Evolutionary conservation across 202 grass and related monocot genomes (phyloP), one percentile per base, ranked within the genome.

Genomic region (Eragrostis tef): DNA sequence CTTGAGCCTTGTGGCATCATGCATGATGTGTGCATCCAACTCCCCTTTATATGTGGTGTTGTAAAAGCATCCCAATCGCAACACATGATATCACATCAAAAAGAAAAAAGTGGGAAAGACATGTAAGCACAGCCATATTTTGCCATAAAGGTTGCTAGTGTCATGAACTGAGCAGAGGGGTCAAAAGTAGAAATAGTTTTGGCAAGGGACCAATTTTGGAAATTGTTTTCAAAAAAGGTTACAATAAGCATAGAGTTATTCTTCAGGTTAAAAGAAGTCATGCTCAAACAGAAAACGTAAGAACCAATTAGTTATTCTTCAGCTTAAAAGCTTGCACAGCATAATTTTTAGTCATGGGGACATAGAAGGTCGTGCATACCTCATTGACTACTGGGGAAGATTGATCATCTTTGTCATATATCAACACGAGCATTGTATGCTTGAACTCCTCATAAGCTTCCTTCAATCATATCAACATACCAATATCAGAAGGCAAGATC

Each of bases 361-460:
- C n/a, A 80, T 21, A 56, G 15, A 53, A 56, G 19, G 56, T 41
- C 17, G 11, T 59, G 7, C 59, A 86, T 92, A 99, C 96, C 89
- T 99, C 96, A 54, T 90, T 83, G 46, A 84, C 78, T 21, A 99
- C 93, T 29, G 96, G 96, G 48, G 96, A 99, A 27, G 78, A 93
- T 88, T 90, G 85, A 64, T 99, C 96, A 76, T 96, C 89, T 86
- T 99, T 91, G 61, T 91, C 85, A 87, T 87, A 99, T 84, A 99
- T 90, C 62, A 99, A 92, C 13, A 92, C 91, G 65, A 99, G 87
- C 43, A 99, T 87, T 62, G 96, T 87, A 92, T 99, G 96, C 84
- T 99, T 99, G 83, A 99, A 99, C 79, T 99, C 96, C 87, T 99
- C 93, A 81, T 99, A 99, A 89, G 96, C 96, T 96, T 99, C 96